These are phyloP conservation scores for Berberis vulgaris DNA, from an alignment of 164 flowering plant species.

Conservation along the genomic window DNA sequence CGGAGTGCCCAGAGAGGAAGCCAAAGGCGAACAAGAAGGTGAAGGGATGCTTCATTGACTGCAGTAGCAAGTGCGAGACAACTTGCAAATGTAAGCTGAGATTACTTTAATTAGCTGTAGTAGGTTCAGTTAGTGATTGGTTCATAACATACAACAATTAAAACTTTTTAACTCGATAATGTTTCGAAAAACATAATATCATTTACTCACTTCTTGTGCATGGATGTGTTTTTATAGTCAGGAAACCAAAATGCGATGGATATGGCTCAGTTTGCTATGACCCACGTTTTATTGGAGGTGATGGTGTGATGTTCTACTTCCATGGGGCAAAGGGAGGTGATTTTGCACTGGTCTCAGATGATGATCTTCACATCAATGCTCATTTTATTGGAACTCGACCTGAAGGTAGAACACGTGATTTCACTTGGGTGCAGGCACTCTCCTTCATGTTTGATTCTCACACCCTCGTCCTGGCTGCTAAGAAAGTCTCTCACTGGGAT, in stretches of 20 bases:
- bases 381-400: constrained; percentile 66
- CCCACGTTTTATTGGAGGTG: constrained; percentile 66
- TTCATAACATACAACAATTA: too few species aligned
- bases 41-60: constrained; percentile 54
- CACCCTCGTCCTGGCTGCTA: constrained; percentile 41
- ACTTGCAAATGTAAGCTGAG: constrained; percentile 53
- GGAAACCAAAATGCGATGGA: constrained; percentile 51
- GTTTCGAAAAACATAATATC: not conserved
- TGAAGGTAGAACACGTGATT: constrained; percentile 46
- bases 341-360: constrained; percentile 59
- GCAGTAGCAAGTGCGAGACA: constrained; percentile 54
- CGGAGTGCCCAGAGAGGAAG: constrained; percentile 42
- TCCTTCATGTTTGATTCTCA: constrained; percentile 57
- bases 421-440: constrained; percentile 71
- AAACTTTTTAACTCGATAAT: not conserved
- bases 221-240: constrained; percentile 14
- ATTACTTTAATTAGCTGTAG: too few species aligned
- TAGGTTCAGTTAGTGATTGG: too few species aligned
- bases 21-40: constrained; percentile 38
- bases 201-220: not conserved
- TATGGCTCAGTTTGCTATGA: constrained; percentile 62
- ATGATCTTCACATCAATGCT: constrained; percentile 47
- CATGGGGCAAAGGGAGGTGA: constrained; percentile 56
- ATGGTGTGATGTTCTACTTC: constrained; percentile 74
- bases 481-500: constrained; percentile 52